Base-by-base conservation (phyloP, 2,329 filamentous ascomycete genomes). In the Lasiodiplodia sp. region DNA sequence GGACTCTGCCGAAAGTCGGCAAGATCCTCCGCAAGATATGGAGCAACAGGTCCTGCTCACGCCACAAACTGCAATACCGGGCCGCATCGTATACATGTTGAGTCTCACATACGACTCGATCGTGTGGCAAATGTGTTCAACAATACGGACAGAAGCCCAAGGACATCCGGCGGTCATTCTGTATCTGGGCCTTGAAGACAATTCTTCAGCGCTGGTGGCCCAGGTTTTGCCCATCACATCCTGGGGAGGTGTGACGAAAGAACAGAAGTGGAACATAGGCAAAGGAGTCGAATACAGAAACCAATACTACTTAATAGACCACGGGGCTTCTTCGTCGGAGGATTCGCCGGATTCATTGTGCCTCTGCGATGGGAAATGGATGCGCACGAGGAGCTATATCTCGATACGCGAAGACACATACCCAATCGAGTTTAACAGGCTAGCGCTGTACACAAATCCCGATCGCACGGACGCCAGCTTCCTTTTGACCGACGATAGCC, bases 191-290 rank as follows among this genome's bases (percentile, higher is more conserved):
- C 11, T 5, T 11, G 37, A 10, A 38, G 8, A 16, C n/a, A 3
- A 44, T 18, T 2, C 6, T 44, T 44, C 16, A 5, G 34, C 7
- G 21, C 25, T 5, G 11, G 25, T 34, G 4, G 16, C n/a, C 25
- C 16, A 21, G 10, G 31, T 51, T 10, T 18, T 63, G 28, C 44
- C 31, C 11, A 38, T 63, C 4, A 63, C 58, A 10, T 63, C 58
- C 18, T 63, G 58, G 58, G 40, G 51, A 3, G 44, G 21, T 4
- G 4, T 23, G 44, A 63, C 58, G 4, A 31, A 34, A 6, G 18
- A 63, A 10, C 11, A 63, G 40, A 63, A 63, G 16, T 63, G 58
- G 58, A 25, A 16, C n/a, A 52, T 3, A 8, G 58, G 58, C 16
- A 23, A 25, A 5, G 58, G 58, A 4, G 58, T 52, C 1, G n/a